A percentile compares a stretch with the other conserved stretches of the same genome.
phyloP scores from a whole-genome alignment of 495 filamentous ascomycete genomes.

The Cenococcum geophilum region DNA sequence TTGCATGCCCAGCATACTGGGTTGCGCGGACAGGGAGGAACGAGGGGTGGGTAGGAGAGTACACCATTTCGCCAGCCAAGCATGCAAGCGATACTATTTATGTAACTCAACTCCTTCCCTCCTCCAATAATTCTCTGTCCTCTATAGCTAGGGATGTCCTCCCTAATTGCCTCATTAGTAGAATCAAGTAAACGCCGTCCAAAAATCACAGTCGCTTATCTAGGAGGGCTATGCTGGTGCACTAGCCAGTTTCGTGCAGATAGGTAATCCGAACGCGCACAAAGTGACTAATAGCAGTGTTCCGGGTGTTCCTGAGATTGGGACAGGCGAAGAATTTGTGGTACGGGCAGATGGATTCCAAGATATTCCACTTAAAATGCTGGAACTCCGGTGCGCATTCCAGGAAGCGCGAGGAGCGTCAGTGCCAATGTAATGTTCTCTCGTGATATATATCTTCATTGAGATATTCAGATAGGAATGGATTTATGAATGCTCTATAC shows the following conservation, averaged over 20 bases:
- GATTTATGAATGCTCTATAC: too few relatives aligned
- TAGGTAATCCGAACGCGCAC: constrained; percentile 53
- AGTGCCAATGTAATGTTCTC: too few relatives aligned
- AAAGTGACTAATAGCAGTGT: constrained; percentile 48
- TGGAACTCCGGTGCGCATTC: too few relatives aligned
- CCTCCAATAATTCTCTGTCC: background rate
- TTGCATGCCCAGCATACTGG: constrained; percentile 57
- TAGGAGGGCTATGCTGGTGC: constrained; percentile 56
- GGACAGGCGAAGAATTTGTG: constrained; percentile 46
- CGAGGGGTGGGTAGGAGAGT: constrained; percentile 51
- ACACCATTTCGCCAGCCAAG: constrained; percentile 52
- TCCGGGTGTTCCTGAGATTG: constrained; percentile 44
- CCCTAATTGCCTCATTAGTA: constrained; percentile 40
- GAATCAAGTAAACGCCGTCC: constrained; percentile 51
- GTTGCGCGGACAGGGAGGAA: constrained; percentile 43
- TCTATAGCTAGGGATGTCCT: background rate
- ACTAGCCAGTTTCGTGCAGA: constrained; percentile 54
- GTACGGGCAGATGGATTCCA: constrained; percentile 26
- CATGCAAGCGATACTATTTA: constrained; percentile 56
- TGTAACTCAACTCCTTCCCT: constrained; percentile 35
- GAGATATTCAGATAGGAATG: too few relatives aligned
- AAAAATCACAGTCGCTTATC: constrained; percentile 46
- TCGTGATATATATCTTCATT: too few relatives aligned
- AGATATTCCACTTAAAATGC: too few relatives aligned
- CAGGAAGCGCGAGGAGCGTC: too few relatives aligned